Base-by-base conservation (phyloP, 2,329 filamentous ascomycete genomes). In the Thelonectria blattea region DNA sequence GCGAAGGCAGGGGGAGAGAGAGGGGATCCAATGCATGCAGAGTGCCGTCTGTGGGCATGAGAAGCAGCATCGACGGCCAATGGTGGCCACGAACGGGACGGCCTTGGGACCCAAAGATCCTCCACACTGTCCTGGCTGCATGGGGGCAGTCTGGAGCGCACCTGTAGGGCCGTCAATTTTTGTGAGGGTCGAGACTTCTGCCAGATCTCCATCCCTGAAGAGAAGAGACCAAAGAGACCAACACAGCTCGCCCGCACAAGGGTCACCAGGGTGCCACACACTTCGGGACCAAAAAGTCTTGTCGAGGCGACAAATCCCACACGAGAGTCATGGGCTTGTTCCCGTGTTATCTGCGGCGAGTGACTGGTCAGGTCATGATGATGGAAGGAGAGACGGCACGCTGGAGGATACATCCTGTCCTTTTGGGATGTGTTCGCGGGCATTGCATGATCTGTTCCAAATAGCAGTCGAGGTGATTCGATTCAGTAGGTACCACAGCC, bases 271-370 rank as follows among this genome's bases (percentile, higher is more conserved):
- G 51, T 20, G 22, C 22, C 22, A 24, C 32, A 47, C 52, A 46
- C 46, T 43, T 54, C 52, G 18, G 37, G 34, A 48, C 43, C 32
- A 37, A 37, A n/a, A n/a, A 51, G 37, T 58, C 8, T 39, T 34
- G 30, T 32, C 22, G 32, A 18, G 47, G 41, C 47, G 17, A 18
- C 50, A 34, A 54, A 59, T 58, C 20, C 30, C 55, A 58, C 50
- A 18, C 51, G 20, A 47, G 32, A 43, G 50, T 39, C 50, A 49
- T 37, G 17, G 56, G 24, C 32, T 57, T 68, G 54, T 69, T 69
- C 58, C 68, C 68, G 62, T 68, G 45, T 66, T 67, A 70, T 70
- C 46, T 65, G 56, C 68, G 67, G 24, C 12, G 41, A 18, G 46
- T 51, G 41, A 34, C 50, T 46, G 49, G 50, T 50, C 47, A 56